phyloP scores from a whole-genome alignment of 1,139 yeast species.

The Keqinozyma sinolaborantium region DNA sequence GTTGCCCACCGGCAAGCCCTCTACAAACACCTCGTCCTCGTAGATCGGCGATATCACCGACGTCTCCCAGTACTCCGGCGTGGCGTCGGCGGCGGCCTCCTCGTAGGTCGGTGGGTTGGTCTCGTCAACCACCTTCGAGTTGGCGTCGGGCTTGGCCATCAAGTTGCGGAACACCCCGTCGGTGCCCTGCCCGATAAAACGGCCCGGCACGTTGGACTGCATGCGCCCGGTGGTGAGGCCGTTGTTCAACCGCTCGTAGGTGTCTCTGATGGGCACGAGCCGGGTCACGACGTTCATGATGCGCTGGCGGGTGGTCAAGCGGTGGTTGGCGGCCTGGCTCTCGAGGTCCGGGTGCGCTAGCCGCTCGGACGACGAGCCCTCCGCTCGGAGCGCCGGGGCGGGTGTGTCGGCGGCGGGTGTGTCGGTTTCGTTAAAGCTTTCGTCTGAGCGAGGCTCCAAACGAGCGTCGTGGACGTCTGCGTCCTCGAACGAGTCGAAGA shows the following conservation, averaged over 20 bases:
- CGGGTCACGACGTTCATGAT: constrained; percentile 30
- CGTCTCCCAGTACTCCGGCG: constrained; percentile 97
- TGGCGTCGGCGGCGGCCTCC: constrained; percentile 91
- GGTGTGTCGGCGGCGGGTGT: constrained; percentile 4
- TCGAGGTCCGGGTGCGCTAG: constrained; percentile 12
- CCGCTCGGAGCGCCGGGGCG: too few relatives aligned
- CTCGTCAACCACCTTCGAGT: constrained; percentile 34
- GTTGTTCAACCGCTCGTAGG: constrained; percentile 43
- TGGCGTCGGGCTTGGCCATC: constrained; percentile 78
- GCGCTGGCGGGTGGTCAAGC: constrained; percentile 26
- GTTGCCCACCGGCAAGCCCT: constrained; percentile 96
- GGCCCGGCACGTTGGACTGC: constrained; percentile 42
- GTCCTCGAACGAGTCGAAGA: too few relatives aligned
- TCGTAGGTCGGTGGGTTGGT: constrained; percentile 87
- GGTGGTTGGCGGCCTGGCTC: constrained; percentile 14
- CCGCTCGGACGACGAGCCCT: too few relatives aligned
- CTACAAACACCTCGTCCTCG: constrained; percentile 86
- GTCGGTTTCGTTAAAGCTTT: background rate
- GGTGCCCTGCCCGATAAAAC: constrained; percentile 52
- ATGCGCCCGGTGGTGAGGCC: constrained; percentile 44
- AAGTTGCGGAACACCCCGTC: constrained; percentile 95
- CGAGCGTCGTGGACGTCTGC: too few relatives aligned
- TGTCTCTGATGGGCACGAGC: constrained; percentile 38
- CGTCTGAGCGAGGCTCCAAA: background rate
- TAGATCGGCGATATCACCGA: constrained; percentile 82